phyloP scores from a whole-genome alignment of 306 rosid genomes.

The Vigna hirtella region DNA sequence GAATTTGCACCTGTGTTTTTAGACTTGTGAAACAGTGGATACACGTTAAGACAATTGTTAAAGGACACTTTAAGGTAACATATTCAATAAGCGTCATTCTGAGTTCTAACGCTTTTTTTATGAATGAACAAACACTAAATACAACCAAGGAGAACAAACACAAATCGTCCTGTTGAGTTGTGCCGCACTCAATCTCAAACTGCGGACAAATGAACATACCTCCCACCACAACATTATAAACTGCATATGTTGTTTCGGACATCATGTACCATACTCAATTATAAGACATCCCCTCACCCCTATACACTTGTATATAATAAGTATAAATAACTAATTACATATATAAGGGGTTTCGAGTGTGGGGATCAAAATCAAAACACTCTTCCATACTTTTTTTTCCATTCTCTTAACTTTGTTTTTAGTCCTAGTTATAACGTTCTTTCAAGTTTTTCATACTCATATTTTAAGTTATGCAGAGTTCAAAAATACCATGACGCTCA shows the following conservation, averaged over 20 bases:
- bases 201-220: not conserved
- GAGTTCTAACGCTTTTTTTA: slow-evolving; percentile 24
- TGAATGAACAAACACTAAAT: not conserved
- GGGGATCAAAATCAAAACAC: no score
- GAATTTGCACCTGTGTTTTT: slow-evolving; percentile 38
- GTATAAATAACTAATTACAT: no score
- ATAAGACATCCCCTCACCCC: no score
- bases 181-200: slow-evolving; percentile 27
- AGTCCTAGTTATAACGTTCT: no score
- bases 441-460: no score
- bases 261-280: no score
- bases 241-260: not conserved
- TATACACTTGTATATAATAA: no score
- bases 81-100: slow-evolving; percentile 6
- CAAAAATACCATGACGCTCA: no score
- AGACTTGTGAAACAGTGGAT: slow-evolving; percentile 19
- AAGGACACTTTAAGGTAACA: slow-evolving; percentile 32
- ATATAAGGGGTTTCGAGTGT: no score
- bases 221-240: not conserved
- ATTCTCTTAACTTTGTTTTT: no score
- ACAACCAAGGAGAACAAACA: slow-evolving; percentile 15
- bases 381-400: no score
- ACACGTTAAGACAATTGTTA: slow-evolving; percentile 40
- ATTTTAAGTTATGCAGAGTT: fast-evolving
- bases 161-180: slow-evolving; percentile 25